Percentiles rank a stretch among this genome's conserved stretches.
Conservation (phyloP, 345 rosid genomes). For the Viola odorata region DNA sequence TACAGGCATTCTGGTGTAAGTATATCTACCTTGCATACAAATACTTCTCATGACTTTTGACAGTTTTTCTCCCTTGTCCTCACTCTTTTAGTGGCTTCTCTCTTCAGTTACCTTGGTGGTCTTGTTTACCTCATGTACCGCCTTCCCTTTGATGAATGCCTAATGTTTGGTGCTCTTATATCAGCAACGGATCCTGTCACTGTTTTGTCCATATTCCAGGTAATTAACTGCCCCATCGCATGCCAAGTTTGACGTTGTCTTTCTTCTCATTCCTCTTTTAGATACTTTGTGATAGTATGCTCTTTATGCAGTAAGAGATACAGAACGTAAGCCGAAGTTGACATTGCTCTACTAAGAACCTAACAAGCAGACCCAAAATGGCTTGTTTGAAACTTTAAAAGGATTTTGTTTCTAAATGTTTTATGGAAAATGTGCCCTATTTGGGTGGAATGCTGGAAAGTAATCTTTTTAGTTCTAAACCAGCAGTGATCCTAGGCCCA, state of each 20-base stretch:
- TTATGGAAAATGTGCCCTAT: not conserved
- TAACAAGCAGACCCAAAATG: not conserved
- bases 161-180: slow-evolving; percentile 98
- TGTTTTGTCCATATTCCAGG: slow-evolving; percentile 97
- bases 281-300: too few relatives aligned
- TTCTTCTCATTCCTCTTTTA: too few relatives aligned
- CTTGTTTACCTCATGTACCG: slow-evolving; percentile 70
- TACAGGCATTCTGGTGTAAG: slow-evolving; percentile 89
- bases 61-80: not conserved
- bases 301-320: too few relatives aligned
- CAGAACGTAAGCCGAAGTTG: too few relatives aligned
- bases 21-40: slow-evolving; percentile 12
- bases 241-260: not conserved
- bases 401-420: not conserved
- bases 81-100: slow-evolving; percentile 11
- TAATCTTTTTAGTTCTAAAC: not conserved
- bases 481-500: too few relatives aligned
- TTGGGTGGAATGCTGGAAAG: not conserved
- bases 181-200: slow-evolving; percentile 99
- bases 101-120: slow-evolving; percentile 85
- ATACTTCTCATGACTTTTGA: not conserved
- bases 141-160: slow-evolving; percentile 90
- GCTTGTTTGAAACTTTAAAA: not conserved
- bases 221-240: slow-evolving; percentile 9
- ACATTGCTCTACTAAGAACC: too few relatives aligned